A percentile compares a stretch with the other conserved stretches of the same genome.
Evolutionary conservation across 306 rosid genomes (phyloP).

Genomic region (Cyamopsis tetragonoloba): DNA sequence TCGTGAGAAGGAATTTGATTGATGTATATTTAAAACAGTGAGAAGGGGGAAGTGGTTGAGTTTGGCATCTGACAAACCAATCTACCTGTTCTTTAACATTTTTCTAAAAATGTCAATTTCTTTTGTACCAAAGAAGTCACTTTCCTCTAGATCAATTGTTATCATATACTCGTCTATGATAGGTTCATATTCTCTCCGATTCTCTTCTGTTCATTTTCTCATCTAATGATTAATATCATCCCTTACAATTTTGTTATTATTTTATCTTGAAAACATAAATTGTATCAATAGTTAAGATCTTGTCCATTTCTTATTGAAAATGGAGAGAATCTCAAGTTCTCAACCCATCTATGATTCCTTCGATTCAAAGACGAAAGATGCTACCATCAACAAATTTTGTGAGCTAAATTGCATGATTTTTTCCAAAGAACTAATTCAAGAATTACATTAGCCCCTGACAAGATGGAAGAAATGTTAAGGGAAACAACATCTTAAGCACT

Average conservation of each 20-base stretch:
- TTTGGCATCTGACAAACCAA: neutral
- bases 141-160: neutral
- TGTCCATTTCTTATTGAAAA: no score
- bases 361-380: neutral
- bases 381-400: neutral
- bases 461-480: neutral
- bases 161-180: no score
- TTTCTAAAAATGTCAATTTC: neutral
- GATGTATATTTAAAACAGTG: neutral
- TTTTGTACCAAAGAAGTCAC: neutral
- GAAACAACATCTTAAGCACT: neutral
- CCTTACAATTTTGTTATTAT: no score
- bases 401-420: neutral
- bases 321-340: no score
- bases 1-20: neutral
- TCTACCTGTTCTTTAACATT: neutral
- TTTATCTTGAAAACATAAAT: no score
- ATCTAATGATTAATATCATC: no score
- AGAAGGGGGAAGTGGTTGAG: neutral
- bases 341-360: neutral
- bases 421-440: neutral
- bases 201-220: no score
- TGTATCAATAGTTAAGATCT: no score
- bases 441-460: neutral
- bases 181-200: no score